These are phyloP conservation scores for Blastocystis sp. DNA, from an alignment of 352 stramenopile species.

Conservation along the genomic window DNA sequence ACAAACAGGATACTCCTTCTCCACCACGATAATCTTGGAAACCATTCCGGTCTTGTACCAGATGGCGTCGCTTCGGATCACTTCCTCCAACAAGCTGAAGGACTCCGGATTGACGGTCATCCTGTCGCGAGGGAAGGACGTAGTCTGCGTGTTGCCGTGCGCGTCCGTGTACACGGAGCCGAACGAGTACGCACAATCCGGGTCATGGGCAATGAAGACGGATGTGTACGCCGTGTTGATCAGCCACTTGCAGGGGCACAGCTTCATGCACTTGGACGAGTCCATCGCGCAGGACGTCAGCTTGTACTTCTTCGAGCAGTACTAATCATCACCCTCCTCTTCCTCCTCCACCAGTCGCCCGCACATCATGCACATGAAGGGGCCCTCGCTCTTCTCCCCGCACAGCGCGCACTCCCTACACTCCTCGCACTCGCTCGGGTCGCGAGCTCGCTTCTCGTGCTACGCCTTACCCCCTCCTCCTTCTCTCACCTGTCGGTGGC, in stretches of 20 bases:
- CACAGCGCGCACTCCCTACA: background rate
- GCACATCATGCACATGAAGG: constrained; percentile 55
- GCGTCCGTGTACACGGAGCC: constrained; percentile 46
- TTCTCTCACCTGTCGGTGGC: constrained; percentile 25
- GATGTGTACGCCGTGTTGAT: constrained; percentile 31
- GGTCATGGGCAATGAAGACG: background rate
- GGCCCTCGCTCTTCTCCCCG: background rate
- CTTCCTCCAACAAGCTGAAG: background rate
- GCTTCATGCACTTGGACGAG: background rate
- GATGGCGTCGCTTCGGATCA: background rate
- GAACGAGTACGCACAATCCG: constrained; percentile 14
- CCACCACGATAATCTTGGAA: constrained; percentile 1
- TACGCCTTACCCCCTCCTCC: background rate
- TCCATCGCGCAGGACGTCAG: background rate
- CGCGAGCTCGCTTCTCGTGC: background rate
- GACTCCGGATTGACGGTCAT: constrained; percentile 1
- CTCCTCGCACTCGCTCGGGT: background rate
- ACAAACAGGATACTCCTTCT: background rate
- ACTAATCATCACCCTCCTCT: background rate
- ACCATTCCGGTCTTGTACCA: constrained; percentile 49
- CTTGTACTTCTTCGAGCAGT: constrained; percentile 3
- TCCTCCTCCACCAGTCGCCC: constrained; percentile 3
- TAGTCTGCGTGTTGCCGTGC: constrained; percentile 3
- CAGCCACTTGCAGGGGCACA: constrained; percentile 28
- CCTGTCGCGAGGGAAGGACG: background rate